A percentile compares a stretch with the other conserved stretches of the same genome.
phyloP scores from a whole-genome alignment of 1,284 basidiomycete species.

The Cerioporus squamosus region DNA sequence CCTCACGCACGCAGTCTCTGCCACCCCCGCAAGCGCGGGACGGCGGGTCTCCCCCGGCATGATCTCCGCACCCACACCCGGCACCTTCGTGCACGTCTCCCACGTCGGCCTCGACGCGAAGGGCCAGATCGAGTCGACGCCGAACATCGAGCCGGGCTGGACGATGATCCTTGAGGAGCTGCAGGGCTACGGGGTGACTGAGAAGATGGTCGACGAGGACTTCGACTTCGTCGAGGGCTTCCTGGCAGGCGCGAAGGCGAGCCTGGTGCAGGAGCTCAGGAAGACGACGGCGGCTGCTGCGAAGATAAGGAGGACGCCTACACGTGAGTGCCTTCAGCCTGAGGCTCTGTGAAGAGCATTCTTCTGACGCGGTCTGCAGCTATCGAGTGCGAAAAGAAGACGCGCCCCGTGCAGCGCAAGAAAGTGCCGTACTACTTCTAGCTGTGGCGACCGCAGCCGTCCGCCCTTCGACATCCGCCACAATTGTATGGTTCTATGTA shows the following conservation, averaged over 20 bases:
- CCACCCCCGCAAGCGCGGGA: neutral
- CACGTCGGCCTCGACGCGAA: conserved; percentile 83
- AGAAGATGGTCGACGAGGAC: conserved; percentile 59
- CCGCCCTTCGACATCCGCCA: too few relatives aligned
- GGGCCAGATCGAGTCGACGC: conserved; percentile 70
- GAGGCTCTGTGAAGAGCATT: neutral
- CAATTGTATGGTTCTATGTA: too few relatives aligned
- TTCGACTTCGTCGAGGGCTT: conserved; percentile 73
- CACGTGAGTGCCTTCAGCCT: neutral
- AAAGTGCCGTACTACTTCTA: conserved; percentile 8
- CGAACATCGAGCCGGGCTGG: conserved; percentile 82
- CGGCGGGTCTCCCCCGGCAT: conserved; percentile 48
- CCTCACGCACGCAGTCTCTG: neutral
- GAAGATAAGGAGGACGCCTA: neutral
- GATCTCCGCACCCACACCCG: conserved; percentile 75
- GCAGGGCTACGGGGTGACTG: conserved; percentile 60
- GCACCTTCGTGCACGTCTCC: conserved; percentile 86
- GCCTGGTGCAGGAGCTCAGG: conserved; percentile 22
- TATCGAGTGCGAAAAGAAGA: neutral
- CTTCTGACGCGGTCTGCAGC: neutral
- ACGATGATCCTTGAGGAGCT: conserved; percentile 68
- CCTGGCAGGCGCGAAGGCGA: conserved; percentile 44
- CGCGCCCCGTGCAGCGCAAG: conserved; percentile 11
- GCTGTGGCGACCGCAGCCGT: neutral
- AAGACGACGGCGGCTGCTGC: conserved; percentile 6